Evolutionary conservation across 2,329 filamentous ascomycete species (phyloP).

Genomic region (Tolypocladium pustulatum): DNA sequence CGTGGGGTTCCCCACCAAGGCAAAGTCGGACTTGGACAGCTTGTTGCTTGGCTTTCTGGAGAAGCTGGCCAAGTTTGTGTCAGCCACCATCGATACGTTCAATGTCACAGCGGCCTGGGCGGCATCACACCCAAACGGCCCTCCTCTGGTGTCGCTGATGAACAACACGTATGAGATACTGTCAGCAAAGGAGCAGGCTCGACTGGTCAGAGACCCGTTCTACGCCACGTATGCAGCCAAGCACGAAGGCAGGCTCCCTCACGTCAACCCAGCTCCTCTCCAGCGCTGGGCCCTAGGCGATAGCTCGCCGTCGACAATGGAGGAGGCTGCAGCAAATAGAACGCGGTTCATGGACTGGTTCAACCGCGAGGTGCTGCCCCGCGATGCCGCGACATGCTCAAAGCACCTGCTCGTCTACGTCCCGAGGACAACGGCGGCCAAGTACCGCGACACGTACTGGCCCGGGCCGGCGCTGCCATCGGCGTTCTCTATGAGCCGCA

Average conservation of each 20-base stretch:
- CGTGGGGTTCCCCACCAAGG: slow-evolving; percentile 13
- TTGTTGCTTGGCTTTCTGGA: neutral
- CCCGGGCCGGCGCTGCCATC: slow-evolving; percentile 30
- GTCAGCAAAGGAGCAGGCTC: slow-evolving; percentile 23
- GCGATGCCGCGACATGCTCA: slow-evolving; percentile 27
- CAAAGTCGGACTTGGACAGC: slow-evolving; percentile 4
- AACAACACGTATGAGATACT: slow-evolving; percentile 23
- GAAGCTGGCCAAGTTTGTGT: neutral
- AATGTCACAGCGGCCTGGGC: neutral
- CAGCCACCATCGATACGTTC: neutral
- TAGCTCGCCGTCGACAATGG: slow-evolving; percentile 12
- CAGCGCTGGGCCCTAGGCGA: slow-evolving; percentile 24
- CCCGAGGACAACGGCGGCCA: slow-evolving; percentile 13
- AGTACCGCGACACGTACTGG: slow-evolving; percentile 22
- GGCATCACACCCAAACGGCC: neutral
- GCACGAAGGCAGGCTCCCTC: slow-evolving; percentile 21
- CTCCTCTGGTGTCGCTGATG: slow-evolving; percentile 13
- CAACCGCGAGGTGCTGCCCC: slow-evolving; percentile 28
- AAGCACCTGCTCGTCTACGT: slow-evolving; percentile 38
- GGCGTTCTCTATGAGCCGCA: slow-evolving; percentile 29
- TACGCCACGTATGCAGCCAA: slow-evolving; percentile 20
- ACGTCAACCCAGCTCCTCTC: slow-evolving; percentile 24
- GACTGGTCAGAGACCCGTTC: slow-evolving; percentile 23
- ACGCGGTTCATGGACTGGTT: slow-evolving; percentile 37
- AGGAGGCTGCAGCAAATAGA: slow-evolving; percentile 36